Percentiles rank a stretch among this genome's conserved stretches.
Evolutionary conservation across 306 rosid species (phyloP).

Genomic region (Mimosa bimucronata): DNA sequence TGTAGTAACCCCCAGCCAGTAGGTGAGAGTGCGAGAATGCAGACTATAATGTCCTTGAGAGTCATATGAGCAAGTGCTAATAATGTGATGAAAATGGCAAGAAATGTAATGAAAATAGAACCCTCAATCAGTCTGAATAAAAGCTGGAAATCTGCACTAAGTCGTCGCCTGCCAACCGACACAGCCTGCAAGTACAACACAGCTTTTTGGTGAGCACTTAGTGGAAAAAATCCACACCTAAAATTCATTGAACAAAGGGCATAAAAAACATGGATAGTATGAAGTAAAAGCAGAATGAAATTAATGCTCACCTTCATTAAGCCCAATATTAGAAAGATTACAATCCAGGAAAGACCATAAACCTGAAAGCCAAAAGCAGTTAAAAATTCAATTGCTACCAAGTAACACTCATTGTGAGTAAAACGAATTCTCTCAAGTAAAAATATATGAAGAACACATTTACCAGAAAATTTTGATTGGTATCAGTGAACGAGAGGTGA

Average conservation of each 20-base stretch:
- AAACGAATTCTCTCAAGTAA: conserved; percentile 3
- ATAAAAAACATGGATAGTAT: not conserved
- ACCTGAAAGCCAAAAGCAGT: conserved; percentile 59
- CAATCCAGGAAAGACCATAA: conserved; percentile 83
- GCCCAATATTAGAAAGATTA: conserved; percentile 66
- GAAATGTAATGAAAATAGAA: conserved; percentile 58
- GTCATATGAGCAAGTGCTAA: conserved; percentile 71
- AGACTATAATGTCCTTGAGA: conserved; percentile 63
- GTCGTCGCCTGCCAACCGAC: conserved; percentile 81
- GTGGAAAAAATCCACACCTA: conserved; percentile 2
- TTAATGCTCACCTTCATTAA: conserved; percentile 74
- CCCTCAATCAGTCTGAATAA: conserved; percentile 76
- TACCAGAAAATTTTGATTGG: conserved; percentile 69
- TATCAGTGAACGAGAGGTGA: conserved; percentile 66
- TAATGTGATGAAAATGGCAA: conserved; percentile 62
- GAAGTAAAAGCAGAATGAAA: conserved; percentile 5
- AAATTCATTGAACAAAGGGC: conserved; percentile 24
- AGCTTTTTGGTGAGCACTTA: conserved; percentile 12
- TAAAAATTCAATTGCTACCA: conserved; percentile 37
- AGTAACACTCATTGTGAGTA: conserved; percentile 17
- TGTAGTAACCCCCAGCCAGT: conserved; percentile 94
- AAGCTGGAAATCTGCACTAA: conserved; percentile 88
- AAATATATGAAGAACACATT: conserved; percentile 23
- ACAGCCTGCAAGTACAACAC: conserved; percentile 53
- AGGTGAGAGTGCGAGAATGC: conserved; percentile 90